Base-by-base conservation (phyloP, 176 grass and related monocot species). In the Otatea glauca region DNA sequence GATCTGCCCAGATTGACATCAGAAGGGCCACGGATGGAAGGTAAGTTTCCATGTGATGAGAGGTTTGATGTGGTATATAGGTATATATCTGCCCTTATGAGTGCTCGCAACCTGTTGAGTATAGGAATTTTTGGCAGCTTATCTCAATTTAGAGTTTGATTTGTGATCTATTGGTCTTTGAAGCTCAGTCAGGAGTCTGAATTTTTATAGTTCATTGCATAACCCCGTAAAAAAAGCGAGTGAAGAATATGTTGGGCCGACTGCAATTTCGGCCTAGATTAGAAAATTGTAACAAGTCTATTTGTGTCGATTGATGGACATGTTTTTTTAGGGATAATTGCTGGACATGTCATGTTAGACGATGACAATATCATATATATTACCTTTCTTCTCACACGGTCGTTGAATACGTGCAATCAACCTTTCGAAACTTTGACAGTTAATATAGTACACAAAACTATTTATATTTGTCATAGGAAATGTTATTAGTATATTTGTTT, bases 1-100 rank as follows among this genome's bases (percentile, higher is more conserved):
- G 70, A 75, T 35, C 60, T 81, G 1, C 70, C 70, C 15, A 44
- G 50, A 32, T 71, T 81, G 41, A 82, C 38, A 38, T 42, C 42
- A 29, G 34, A 24, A 39, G 24, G 78, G 45, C 23, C n/a, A 78
- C 15, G 4, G 13, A 62, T 78, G 29, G 23, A 29, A 27, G 56
- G 14, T 6, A 41, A 15, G 11, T 3, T 21, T 21, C 53, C 53
- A 1, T 55, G 9, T 14, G 10, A 15, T 14, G 25, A 32, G 25
- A 63, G 24, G 60, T 63, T 27, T 55, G 24, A 63, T 39, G 38
- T 39, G 38, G 29, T 29, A n/a, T n/a, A n/a, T n/a, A 29, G 34
- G 34, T 53, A 38, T 54, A 20, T 41, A 21, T 58, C 43, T 44
- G 42, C 11, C 59, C 23, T 34, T 34, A 0, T 32, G 17, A 37